Evolutionary conservation across 129 eudicot species (phyloP).

Genomic region (Silybum marianum): DNA sequence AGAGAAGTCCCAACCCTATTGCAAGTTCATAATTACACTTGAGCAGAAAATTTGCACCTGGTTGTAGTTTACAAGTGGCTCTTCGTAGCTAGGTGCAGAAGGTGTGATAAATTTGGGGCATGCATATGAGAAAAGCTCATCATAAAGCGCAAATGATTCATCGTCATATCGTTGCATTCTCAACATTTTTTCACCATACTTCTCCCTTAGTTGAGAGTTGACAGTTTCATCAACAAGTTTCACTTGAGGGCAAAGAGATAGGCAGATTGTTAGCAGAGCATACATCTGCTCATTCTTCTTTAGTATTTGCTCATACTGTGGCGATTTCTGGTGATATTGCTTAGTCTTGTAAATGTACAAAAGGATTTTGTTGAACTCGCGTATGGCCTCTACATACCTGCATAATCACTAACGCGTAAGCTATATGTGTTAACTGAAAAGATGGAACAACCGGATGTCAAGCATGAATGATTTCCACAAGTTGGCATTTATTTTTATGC

Average conservation of each 20-base stretch:
- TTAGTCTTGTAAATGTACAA: conserved; percentile 84
- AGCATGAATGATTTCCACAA: neutral
- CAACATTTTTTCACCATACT: conserved; percentile 91
- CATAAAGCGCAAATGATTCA: conserved; percentile 79
- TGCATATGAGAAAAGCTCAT: conserved; percentile 96
- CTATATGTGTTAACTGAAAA: neutral
- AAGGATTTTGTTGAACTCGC: conserved; percentile 83
- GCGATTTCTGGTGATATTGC: conserved; percentile 92
- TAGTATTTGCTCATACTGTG: conserved; percentile 93
- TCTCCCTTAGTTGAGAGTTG: conserved; percentile 82
- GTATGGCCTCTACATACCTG: conserved; percentile 87
- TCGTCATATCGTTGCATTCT: conserved; percentile 89
- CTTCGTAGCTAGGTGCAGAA: conserved; percentile 90
- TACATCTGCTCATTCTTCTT: conserved; percentile 99
- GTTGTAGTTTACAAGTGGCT: conserved; percentile 93
- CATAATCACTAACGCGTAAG: neutral
- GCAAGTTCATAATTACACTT: neutral
- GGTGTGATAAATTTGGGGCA: conserved; percentile 98
- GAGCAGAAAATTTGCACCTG: conserved; percentile 52
- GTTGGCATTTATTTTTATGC: neutral
- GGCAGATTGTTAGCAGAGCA: conserved; percentile 83
- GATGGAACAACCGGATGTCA: neutral
- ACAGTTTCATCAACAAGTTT: conserved; percentile 92
- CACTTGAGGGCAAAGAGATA: conserved; percentile 90
- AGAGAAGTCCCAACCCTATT: neutral